Evolutionary conservation across 1,284 basidiomycete species (phyloP).

Genomic region (Cryptococcus hybrid): DNA sequence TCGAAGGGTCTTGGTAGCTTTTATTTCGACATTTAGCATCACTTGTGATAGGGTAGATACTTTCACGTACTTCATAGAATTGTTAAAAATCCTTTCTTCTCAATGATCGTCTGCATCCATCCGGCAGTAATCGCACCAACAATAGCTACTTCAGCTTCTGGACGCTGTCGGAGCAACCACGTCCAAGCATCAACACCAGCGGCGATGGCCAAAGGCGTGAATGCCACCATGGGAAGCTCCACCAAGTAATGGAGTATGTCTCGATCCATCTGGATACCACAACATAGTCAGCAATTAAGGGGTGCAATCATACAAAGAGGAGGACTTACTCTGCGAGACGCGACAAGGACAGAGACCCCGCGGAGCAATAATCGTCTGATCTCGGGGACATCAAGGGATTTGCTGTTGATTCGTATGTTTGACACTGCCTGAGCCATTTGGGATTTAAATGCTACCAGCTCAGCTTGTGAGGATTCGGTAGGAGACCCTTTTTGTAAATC

Average conservation of each 20-base stretch:
- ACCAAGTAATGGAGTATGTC: slow-evolving; percentile 87
- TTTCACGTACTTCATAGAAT: slow-evolving; percentile 66
- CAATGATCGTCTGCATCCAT: slow-evolving; percentile 79
- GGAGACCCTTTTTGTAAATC: slow-evolving; percentile 65
- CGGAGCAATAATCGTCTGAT: slow-evolving; percentile 83
- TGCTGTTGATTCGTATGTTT: slow-evolving; percentile 68
- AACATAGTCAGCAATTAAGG: background rate
- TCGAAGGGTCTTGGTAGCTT: too few relatives aligned
- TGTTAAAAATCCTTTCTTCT: slow-evolving; percentile 76
- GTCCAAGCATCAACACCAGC: slow-evolving; percentile 94
- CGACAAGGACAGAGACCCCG: slow-evolving; percentile 75
- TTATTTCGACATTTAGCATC: too few relatives aligned
- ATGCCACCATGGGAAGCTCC: slow-evolving; percentile 81
- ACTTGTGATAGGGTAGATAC: too few relatives aligned
- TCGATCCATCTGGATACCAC: slow-evolving; percentile 65
- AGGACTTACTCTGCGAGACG: slow-evolving; percentile 60
- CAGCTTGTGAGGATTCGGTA: slow-evolving; percentile 57
- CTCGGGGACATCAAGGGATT: slow-evolving; percentile 70
- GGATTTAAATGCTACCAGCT: slow-evolving; percentile 64
- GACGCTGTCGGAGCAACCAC: slow-evolving; percentile 89
- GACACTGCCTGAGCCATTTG: slow-evolving; percentile 68
- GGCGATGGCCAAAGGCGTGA: slow-evolving; percentile 80
- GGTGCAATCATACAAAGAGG: background rate
- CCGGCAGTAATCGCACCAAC: slow-evolving; percentile 83
- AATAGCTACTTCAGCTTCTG: slow-evolving; percentile 68